These are phyloP conservation scores for Chaetomiaceae sp. DNA, from an alignment of 2,329 filamentous ascomycete species.

Conservation along the genomic window DNA sequence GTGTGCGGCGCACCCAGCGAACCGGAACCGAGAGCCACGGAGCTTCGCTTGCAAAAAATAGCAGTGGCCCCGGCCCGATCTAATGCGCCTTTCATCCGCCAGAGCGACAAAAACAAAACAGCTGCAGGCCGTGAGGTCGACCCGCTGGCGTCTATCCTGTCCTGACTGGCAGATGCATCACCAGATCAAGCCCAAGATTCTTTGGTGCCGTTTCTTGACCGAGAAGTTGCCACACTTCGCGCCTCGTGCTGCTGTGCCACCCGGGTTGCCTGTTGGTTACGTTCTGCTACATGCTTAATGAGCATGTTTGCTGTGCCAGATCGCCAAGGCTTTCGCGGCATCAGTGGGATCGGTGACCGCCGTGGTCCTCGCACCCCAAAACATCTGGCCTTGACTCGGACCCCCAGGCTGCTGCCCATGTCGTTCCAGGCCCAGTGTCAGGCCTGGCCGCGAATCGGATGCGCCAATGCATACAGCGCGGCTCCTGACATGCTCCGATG, in stretches of 20 bases:
- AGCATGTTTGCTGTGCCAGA: background rate
- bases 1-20: slow-evolving; percentile 18
- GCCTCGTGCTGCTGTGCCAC: slow-evolving; percentile 9
- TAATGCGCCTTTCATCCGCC: background rate
- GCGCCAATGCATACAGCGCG: slow-evolving; percentile 4
- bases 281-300: no score
- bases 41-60: slow-evolving; percentile 12
- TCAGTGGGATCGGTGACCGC: background rate
- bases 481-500: slow-evolving; percentile 7
- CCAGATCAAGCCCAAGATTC: background rate
- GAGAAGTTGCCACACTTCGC: background rate
- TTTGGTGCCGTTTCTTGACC: background rate
- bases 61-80: slow-evolving; percentile 1
- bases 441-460: slow-evolving; percentile 5
- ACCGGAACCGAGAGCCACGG: slow-evolving; percentile 18
- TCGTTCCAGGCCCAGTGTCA: slow-evolving; percentile 20
- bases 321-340: slow-evolving; percentile 1
- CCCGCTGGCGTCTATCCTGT: background rate
- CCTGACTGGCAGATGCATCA: background rate
- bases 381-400: slow-evolving; percentile 6
- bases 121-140: background rate
- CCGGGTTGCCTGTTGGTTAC: slow-evolving; percentile 5
- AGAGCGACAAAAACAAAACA: slow-evolving; percentile 5
- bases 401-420: slow-evolving; percentile 8
- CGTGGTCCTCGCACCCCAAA: no score